Conservation (phyloP, 345 rosid genomes). For the Eucalyptus tenuipes region DNA sequence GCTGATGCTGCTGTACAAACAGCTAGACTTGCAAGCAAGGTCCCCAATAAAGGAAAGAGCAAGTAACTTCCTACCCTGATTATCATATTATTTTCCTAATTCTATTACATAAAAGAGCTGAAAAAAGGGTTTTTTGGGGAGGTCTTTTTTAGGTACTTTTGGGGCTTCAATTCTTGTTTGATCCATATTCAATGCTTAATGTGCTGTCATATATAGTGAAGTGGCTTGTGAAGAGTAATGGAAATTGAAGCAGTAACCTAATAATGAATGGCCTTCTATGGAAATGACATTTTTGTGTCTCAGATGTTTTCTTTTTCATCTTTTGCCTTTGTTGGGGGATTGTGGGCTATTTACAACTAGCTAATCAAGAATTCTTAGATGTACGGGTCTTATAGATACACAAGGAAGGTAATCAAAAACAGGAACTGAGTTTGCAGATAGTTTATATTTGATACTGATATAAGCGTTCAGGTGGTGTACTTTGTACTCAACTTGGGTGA, state of each 20-base stretch:
- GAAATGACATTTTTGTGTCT: neutral
- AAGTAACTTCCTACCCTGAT: conserved; percentile 22
- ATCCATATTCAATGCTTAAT: neutral
- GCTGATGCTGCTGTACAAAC: conserved; percentile 97
- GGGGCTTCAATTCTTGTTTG: neutral
- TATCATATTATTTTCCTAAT: neutral
- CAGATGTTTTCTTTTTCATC: neutral
- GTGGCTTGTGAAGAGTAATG: neutral
- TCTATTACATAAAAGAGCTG: neutral
- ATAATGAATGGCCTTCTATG: neutral
- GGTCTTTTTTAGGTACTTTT: neutral
- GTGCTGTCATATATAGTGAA: neutral
- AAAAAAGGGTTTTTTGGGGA: neutral
- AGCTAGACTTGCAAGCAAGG: conserved; percentile 88
- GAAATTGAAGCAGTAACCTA: neutral
- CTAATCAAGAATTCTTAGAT: neutral
- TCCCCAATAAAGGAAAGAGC: conserved; percentile 61
- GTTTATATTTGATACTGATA: neutral
- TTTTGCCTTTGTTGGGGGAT: neutral
- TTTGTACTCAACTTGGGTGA: neutral
- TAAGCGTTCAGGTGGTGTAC: neutral
- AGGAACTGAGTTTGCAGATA: neutral
- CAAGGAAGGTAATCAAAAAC: neutral
- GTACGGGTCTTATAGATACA: neutral
- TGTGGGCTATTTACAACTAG: neutral